Base-by-base conservation (phyloP, 352 stramenopile genomes). In the Globisporangium nunn region DNA sequence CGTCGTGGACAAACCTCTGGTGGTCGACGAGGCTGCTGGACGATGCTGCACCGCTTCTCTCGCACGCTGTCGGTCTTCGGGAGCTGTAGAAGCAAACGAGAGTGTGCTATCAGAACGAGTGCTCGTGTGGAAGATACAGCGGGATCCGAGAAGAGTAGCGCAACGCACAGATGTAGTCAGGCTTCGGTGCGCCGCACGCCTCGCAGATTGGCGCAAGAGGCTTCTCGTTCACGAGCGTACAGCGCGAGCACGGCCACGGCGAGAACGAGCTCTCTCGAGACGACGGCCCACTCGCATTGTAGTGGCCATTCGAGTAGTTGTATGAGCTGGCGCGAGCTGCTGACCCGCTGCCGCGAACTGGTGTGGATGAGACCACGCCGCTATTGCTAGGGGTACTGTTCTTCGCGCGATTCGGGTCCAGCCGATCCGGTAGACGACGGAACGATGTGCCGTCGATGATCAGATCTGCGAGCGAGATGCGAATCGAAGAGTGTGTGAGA, bases 371-470 rank as follows among this genome's bases (percentile, higher is more conserved):
- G 17, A 37, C 52, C 55, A 60, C 75, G 41, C 31, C 58, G 30
- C 48, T 71, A 70, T 52, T 59, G 17, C 56, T 41, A 7, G 41
- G 18, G n/a, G 39, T 11, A 4, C 43, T 50, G 35, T 44, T 58
- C 37, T 70, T 66, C 18, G 71, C 52, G 44, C 67, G 67, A 33
- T 68, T 72, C 10, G 74, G 61, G 37, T 86, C 66, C 53, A 92
- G 60, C 29, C 81, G 72, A 8, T 92, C 78, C 0, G 82, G 82
- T 15, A 92, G 62, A 0, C 82, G 82, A 18, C 82, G 79, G 69
- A 92, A 92, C 8, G 82, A 92, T 39, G 89, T 74, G 23, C 74
- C 72, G 39, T 92, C 82, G 39, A 92, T 82, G 64, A 90, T 90
- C 56, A 92, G 67, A 54, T 92, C 82, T 91, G 56, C 0, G 46